These are phyloP conservation scores for Rhododendron williamsianum DNA, from an alignment of 148 eudicot species.

Conservation along the genomic window DNA sequence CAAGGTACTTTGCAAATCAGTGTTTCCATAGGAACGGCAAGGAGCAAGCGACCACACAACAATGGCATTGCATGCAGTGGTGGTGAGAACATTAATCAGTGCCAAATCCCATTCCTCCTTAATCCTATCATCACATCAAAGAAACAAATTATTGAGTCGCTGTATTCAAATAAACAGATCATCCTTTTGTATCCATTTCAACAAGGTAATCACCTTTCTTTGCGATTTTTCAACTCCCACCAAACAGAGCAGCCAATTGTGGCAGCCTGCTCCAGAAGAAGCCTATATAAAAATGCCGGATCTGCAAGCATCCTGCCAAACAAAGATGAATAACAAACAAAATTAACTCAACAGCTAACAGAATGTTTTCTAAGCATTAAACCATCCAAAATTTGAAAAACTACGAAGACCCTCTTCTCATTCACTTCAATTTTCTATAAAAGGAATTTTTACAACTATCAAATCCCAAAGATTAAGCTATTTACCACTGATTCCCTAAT, in stretches of 20 bases:
- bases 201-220: constrained; percentile 53
- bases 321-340: constrained; percentile 8
- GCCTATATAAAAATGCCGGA: constrained; percentile 78
- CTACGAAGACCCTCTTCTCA: neutral
- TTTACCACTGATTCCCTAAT: neutral
- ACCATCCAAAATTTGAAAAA: neutral
- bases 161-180: neutral
- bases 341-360: neutral
- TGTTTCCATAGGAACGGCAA: constrained; percentile 93
- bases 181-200: neutral
- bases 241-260: constrained; percentile 76
- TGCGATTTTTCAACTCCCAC: constrained; percentile 81
- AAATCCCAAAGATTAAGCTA: neutral
- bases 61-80: constrained; percentile 86
- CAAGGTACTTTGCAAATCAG: constrained; percentile 88
- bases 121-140: constrained; percentile 45
- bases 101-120: constrained; percentile 98
- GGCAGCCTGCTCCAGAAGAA: constrained; percentile 83
- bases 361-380: neutral
- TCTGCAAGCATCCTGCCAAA: constrained; percentile 92
- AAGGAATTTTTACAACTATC: no score
- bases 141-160: neutral
- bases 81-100: constrained; percentile 81
- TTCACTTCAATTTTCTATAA: neutral
- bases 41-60: constrained; percentile 98